These are phyloP conservation scores for Inga oerstediana DNA, from an alignment of 306 rosid species.

Conservation along the genomic window DNA sequence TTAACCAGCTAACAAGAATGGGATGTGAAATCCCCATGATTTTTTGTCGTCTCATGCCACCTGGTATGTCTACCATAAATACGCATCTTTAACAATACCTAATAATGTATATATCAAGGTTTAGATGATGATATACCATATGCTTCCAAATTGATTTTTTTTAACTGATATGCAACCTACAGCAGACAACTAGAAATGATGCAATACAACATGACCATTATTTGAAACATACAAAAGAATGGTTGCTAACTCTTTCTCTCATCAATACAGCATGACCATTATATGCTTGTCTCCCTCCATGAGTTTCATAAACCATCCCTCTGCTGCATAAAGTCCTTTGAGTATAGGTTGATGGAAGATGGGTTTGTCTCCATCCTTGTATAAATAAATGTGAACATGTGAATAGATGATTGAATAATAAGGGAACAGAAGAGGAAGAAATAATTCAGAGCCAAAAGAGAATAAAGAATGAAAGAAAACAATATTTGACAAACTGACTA, in stretches of 20 bases:
- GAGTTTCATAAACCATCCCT: slow-evolving; percentile 98
- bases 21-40: background rate
- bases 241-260: slow-evolving; percentile 13
- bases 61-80: background rate
- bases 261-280: slow-evolving; percentile 34
- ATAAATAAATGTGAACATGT: no score
- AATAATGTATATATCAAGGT: background rate
- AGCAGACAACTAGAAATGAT: slow-evolving; percentile 25
- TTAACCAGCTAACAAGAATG: background rate
- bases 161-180: slow-evolving; percentile 8
- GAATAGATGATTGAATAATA: no score
- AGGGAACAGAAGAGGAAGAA: no score
- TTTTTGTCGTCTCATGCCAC: background rate
- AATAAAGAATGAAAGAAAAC: no score
- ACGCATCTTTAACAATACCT: background rate
- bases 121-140: background rate
- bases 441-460: no score
- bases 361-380: slow-evolving; percentile 84
- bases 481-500: no score
- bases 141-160: background rate
- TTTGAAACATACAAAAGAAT: slow-evolving; percentile 24
- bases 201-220: slow-evolving; percentile 10
- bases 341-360: slow-evolving; percentile 89
- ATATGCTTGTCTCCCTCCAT: slow-evolving; percentile 78
- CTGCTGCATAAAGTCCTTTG: slow-evolving; percentile 86